Percentiles rank a stretch among this genome's conserved stretches.
phyloP scores from a whole-genome alignment of 805 yeast species.

The Ogataea neopini region DNA sequence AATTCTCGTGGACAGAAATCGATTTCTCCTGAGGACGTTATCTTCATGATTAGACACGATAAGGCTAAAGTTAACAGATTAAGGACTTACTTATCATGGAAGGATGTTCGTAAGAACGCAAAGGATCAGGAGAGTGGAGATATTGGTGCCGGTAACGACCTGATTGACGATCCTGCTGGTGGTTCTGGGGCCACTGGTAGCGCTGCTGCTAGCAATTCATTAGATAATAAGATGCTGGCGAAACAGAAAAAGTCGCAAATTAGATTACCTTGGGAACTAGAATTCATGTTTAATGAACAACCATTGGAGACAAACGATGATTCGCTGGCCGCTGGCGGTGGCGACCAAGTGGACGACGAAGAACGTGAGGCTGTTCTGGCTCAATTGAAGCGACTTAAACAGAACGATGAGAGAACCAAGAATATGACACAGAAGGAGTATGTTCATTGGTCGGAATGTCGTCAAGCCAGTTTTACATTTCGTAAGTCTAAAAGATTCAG shows the following conservation, averaged over 20 bases:
- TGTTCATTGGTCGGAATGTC: slow-evolving; percentile 98
- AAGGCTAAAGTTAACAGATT: slow-evolving; percentile 90
- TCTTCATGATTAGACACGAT: slow-evolving; percentile 89
- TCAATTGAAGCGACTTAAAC: slow-evolving; percentile 82
- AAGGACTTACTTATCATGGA: slow-evolving; percentile 93
- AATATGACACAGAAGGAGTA: slow-evolving; percentile 96
- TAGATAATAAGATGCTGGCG: slow-evolving; percentile 48
- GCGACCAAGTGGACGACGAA: slow-evolving; percentile 67
- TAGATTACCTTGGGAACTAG: slow-evolving; percentile 92
- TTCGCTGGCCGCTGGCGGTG: slow-evolving; percentile 55
- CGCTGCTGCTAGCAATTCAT: slow-evolving; percentile 27
- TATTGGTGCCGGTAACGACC: slow-evolving; percentile 36
- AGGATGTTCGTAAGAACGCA: slow-evolving; percentile 85
- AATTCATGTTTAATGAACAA: slow-evolving; percentile 90
- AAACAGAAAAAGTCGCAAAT: slow-evolving; percentile 75
- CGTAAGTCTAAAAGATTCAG: slow-evolving; percentile 91
- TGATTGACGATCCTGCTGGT: slow-evolving; percentile 32
- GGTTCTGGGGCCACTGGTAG: slow-evolving; percentile 38
- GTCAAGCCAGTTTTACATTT: slow-evolving; percentile 96
- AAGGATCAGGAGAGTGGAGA: slow-evolving; percentile 60
- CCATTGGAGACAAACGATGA: slow-evolving; percentile 53
- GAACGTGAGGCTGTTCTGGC: slow-evolving; percentile 88
- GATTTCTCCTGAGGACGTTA: slow-evolving; percentile 89
- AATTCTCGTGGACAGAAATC: slow-evolving; percentile 77
- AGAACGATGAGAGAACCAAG: slow-evolving; percentile 90